Evolutionary conservation across 345 rosid species (phyloP).

Genomic region (Brassica nigra): DNA sequence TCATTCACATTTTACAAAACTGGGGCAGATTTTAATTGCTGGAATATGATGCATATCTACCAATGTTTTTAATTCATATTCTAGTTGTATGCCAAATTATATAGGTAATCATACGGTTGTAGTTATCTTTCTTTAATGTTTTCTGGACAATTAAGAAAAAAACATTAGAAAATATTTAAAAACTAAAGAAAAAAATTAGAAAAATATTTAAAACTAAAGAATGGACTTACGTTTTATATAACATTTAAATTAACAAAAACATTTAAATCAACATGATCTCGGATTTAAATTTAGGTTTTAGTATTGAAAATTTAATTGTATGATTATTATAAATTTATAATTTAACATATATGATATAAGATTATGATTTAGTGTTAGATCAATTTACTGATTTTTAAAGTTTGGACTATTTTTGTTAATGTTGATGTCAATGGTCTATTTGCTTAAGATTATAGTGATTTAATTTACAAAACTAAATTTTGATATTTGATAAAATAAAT

Average conservation of each 20-base stretch:
- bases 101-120: background rate
- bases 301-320: background rate
- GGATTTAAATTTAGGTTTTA: background rate
- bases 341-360: background rate
- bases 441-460: background rate
- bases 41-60: background rate
- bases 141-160: background rate
- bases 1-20: background rate
- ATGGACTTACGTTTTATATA: too few species aligned
- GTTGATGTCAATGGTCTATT: background rate
- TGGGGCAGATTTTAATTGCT: background rate
- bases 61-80: background rate
- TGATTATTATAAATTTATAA: background rate
- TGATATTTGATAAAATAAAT: background rate
- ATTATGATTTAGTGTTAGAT: background rate
- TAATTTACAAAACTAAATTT: background rate
- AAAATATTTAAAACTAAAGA: too few species aligned
- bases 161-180: background rate
- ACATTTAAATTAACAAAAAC: too few species aligned
- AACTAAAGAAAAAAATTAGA: background rate
- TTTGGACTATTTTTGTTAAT: background rate
- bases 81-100: background rate
- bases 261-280: background rate
- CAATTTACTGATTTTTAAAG: background rate
- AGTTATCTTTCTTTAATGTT: background rate